These are phyloP conservation scores for Hemerocallis citrina DNA, from an alignment of 106 monocot species.

Conservation along the genomic window DNA sequence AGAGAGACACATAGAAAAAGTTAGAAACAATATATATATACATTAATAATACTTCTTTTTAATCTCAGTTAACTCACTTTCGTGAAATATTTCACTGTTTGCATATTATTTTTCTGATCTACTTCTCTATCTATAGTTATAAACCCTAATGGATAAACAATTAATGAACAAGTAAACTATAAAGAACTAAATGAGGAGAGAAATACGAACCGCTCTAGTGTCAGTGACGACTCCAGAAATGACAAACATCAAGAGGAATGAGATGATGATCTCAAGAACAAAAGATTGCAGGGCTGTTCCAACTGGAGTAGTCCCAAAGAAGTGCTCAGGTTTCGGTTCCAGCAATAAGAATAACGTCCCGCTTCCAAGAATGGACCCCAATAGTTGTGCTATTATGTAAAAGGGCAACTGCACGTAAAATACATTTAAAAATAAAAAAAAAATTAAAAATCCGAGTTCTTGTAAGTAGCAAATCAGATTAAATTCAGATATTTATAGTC, in stretches of 20 bases:
- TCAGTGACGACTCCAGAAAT: conserved; percentile 32
- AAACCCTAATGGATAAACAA: too few relatives aligned
- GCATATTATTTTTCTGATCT: too few relatives aligned
- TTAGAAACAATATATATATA: too few relatives aligned
- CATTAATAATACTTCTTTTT: too few relatives aligned
- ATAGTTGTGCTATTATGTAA: conserved; percentile 20
- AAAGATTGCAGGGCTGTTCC: conserved; percentile 30
- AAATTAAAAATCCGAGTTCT: too few relatives aligned
- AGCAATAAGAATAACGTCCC: conserved; percentile 12
- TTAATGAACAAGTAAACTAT: background rate
- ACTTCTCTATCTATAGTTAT: background rate
- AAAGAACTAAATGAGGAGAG: background rate
- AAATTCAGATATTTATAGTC: too few relatives aligned
- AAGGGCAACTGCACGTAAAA: conserved; percentile 25
- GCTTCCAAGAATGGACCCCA: conserved; percentile 23
- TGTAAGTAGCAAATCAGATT: too few relatives aligned
- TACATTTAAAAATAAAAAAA: background rate
- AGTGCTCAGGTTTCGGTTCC: conserved; percentile 15
- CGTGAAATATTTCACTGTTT: too few relatives aligned
- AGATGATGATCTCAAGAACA: conserved; percentile 35
- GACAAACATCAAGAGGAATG: conserved; percentile 43
- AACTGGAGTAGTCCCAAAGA: conserved; percentile 25
- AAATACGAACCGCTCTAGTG: conserved; percentile 19
- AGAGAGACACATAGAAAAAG: too few relatives aligned
- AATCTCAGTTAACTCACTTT: too few relatives aligned